Conservation (phyloP, 2,329 filamentous ascomycete genomes). For the Aureobasidium pullulans region DNA sequence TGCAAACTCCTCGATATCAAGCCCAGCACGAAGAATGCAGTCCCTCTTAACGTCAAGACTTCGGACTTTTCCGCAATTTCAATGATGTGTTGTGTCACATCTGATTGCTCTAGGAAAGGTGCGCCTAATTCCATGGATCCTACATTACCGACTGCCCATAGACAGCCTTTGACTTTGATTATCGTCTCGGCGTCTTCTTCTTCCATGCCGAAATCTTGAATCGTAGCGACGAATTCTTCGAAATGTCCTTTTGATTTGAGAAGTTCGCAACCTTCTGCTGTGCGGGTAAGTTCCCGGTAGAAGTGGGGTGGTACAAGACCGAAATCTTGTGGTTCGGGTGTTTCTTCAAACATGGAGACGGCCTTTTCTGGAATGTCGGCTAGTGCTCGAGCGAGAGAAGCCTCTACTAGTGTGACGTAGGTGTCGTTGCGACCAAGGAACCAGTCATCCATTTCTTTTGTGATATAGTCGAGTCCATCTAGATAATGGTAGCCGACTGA, state of each 20-base stretch:
- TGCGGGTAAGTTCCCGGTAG: conserved; percentile 89
- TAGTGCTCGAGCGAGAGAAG: conserved; percentile 84
- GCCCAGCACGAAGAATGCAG: conserved; percentile 91
- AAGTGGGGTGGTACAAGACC: conserved; percentile 86
- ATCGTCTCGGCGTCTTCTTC: conserved; percentile 78
- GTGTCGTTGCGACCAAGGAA: conserved; percentile 92
- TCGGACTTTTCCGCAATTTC: conserved; percentile 80
- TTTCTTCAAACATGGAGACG: conserved; percentile 47
- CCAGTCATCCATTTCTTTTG: conserved; percentile 99
- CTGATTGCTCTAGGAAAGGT: conserved; percentile 81
- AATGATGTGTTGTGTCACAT: conserved; percentile 82
- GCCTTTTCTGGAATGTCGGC: conserved; percentile 51
- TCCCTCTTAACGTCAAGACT: conserved; percentile 88
- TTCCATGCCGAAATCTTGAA: conserved; percentile 79
- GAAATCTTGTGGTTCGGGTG: conserved; percentile 42
- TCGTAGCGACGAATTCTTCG: conserved; percentile 82
- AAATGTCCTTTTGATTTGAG: conserved; percentile 93
- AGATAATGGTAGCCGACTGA: conserved; percentile 97
- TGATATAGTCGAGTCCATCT: conserved; percentile 95
- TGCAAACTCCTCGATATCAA: conserved; percentile 87
- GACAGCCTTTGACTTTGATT: conserved; percentile 88
- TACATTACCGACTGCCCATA: conserved; percentile 97
- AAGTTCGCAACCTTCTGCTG: conserved; percentile 82
- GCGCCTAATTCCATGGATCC: conserved; percentile 97
- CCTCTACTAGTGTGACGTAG: conserved; percentile 92